These are phyloP conservation scores for Trichoderma cornu-damae DNA, from an alignment of 2,329 filamentous ascomycete genomes.

Conservation along the genomic window DNA sequence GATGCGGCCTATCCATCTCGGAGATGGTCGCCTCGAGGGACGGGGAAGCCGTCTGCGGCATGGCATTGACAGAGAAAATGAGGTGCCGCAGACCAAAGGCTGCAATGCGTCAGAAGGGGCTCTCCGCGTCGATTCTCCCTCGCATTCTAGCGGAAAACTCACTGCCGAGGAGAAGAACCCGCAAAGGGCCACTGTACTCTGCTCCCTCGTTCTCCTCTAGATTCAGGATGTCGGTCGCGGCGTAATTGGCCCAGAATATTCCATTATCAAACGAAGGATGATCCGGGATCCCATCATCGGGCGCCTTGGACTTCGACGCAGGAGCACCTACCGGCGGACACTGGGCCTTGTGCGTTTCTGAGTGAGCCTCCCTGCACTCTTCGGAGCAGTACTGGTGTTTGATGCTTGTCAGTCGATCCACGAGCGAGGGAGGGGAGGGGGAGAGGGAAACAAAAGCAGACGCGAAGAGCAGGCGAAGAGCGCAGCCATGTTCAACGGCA, in stretches of 20 bases:
- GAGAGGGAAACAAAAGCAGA: too few species aligned
- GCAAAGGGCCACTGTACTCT: conserved; percentile 22
- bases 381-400: conserved; percentile 24
- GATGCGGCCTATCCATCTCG: not conserved
- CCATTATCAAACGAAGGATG: not conserved
- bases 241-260: conserved; percentile 22
- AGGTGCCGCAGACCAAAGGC: conserved; percentile 25
- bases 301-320: too few species aligned
- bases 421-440: not conserved
- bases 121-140: too few species aligned
- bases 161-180: conserved; percentile 26
- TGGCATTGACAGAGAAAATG: conserved; percentile 24
- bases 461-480: not conserved
- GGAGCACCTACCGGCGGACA: not conserved
- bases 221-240: conserved; percentile 27
- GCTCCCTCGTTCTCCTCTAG: conserved; percentile 27
- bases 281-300: not conserved
- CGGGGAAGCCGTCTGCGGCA: conserved; percentile 22
- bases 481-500: not conserved
- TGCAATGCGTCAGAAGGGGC: conserved; percentile 3
- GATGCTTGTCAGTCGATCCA: not conserved
- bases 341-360: conserved; percentile 10
- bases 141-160: not conserved
- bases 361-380: conserved; percentile 20
- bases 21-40: conserved; percentile 19